Percentiles rank a stretch among this genome's conserved stretches.
Conservation (phyloP, 345 rosid species). For the Hypericum androsaemum region DNA sequence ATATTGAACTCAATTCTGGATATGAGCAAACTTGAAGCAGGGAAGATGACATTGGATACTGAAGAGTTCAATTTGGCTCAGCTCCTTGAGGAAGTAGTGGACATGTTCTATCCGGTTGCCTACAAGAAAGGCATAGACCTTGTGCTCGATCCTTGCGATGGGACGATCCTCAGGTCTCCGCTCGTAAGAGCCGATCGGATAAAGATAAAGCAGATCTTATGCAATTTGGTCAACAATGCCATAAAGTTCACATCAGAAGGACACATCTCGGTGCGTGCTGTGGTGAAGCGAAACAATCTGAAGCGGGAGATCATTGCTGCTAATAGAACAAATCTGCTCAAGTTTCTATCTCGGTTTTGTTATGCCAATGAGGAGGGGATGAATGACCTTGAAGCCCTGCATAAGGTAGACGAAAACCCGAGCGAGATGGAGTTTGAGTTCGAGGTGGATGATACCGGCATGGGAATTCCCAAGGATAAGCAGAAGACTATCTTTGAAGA, state of each 20-base stretch:
- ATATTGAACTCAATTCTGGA: slow-evolving; percentile 34
- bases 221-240: slow-evolving; percentile 29
- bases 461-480: slow-evolving; percentile 29
- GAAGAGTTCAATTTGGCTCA: slow-evolving; percentile 25
- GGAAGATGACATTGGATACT: slow-evolving; percentile 20
- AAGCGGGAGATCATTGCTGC: slow-evolving; percentile 24
- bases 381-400: slow-evolving; percentile 17
- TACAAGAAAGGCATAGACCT: slow-evolving; percentile 25
- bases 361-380: slow-evolving; percentile 9
- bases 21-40: slow-evolving; percentile 30
- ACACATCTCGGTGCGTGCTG: slow-evolving; percentile 21
- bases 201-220: slow-evolving; percentile 26
- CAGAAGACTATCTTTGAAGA: slow-evolving; percentile 29
- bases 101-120: slow-evolving; percentile 21
- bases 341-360: slow-evolving; percentile 16
- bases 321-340: slow-evolving; percentile 8
- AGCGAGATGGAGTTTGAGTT: slow-evolving; percentile 21
- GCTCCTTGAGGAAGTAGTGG: slow-evolving; percentile 28
- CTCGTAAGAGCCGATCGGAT: slow-evolving; percentile 19
- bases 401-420: slow-evolving; percentile 16
- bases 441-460: slow-evolving; percentile 34
- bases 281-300: slow-evolving; percentile 16
- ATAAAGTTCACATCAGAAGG: slow-evolving; percentile 29
- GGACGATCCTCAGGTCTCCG: slow-evolving; percentile 18
- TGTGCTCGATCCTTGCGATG: slow-evolving; percentile 28